Conservation (phyloP, 129 eudicot species). For the Calendula officinalis region DNA sequence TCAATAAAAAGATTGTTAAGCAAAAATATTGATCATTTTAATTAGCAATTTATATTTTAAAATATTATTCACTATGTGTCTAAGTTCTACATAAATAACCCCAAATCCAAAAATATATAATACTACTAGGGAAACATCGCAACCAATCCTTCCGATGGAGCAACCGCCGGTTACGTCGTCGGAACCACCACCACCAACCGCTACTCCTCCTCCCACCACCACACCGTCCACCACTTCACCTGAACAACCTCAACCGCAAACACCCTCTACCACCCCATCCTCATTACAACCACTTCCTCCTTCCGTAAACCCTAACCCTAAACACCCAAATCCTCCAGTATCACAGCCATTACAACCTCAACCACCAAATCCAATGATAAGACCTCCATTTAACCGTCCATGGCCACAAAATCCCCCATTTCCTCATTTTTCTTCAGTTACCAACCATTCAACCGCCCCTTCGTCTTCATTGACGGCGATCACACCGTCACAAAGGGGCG, state of each 20-base stretch:
- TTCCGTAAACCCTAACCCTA: slow-evolving; percentile 46
- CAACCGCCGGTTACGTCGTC: slow-evolving; percentile 29
- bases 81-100: too few relatives aligned
- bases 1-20: too few relatives aligned
- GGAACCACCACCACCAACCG: slow-evolving; percentile 19
- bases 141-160: slow-evolving; percentile 32
- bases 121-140: neutral
- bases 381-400: slow-evolving; percentile 38
- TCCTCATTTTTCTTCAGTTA: slow-evolving; percentile 38
- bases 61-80: neutral
- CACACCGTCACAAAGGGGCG: slow-evolving; percentile 50
- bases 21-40: too few relatives aligned
- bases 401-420: slow-evolving; percentile 42
- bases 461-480: slow-evolving; percentile 19
- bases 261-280: slow-evolving; percentile 22
- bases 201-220: slow-evolving; percentile 29
- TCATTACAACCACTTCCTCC: slow-evolving; percentile 30
- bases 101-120: neutral
- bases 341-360: slow-evolving; percentile 31
- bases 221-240: slow-evolving; percentile 27
- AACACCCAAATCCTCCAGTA: slow-evolving; percentile 40
- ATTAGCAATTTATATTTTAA: neutral
- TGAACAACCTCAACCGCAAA: slow-evolving; percentile 14
- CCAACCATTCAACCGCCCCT: slow-evolving; percentile 19
- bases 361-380: slow-evolving; percentile 11